These are phyloP conservation scores for Emergomyces orientalis DNA, from an alignment of 2,329 filamentous ascomycete genomes.

Conservation along the genomic window DNA sequence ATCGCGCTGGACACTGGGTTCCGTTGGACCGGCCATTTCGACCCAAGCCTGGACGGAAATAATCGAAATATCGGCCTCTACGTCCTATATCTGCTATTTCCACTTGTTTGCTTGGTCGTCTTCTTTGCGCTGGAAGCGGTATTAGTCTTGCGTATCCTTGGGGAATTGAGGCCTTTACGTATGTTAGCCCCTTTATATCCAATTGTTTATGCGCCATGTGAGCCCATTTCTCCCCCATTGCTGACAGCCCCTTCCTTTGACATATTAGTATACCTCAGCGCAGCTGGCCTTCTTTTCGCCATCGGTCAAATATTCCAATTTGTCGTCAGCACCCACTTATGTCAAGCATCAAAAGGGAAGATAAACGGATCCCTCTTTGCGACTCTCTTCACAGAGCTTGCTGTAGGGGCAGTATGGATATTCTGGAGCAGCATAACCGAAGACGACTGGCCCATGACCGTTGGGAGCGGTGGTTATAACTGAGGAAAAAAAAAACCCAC, in stretches of 20 bases:
- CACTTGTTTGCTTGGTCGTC: slow-evolving; percentile 76
- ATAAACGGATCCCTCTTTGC: slow-evolving; percentile 92
- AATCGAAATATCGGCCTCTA: slow-evolving; percentile 80
- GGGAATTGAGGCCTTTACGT: slow-evolving; percentile 84
- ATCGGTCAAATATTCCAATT: slow-evolving; percentile 96
- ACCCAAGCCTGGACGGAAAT: slow-evolving; percentile 45
- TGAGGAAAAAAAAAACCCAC: slow-evolving; percentile 11
- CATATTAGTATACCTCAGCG: slow-evolving; percentile 57
- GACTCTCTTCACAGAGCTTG: slow-evolving; percentile 79
- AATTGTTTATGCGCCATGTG: neutral
- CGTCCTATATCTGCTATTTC: slow-evolving; percentile 83
- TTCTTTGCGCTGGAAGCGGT: slow-evolving; percentile 79
- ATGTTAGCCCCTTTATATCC: slow-evolving; percentile 26
- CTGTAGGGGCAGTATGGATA: slow-evolving; percentile 76
- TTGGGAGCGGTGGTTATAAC: slow-evolving; percentile 24
- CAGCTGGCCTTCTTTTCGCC: slow-evolving; percentile 71
- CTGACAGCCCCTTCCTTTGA: neutral
- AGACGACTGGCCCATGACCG: slow-evolving; percentile 78
- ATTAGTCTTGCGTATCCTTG: slow-evolving; percentile 75
- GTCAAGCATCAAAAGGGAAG: slow-evolving; percentile 68
- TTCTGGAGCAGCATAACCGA: slow-evolving; percentile 99
- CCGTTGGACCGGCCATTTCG: slow-evolving; percentile 71
- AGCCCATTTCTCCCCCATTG: neutral
- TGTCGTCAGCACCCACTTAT: slow-evolving; percentile 83
- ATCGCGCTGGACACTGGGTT: slow-evolving; percentile 91